Percentiles rank a stretch among this genome's conserved stretches.
phyloP scores from a whole-genome alignment of 345 rosid genomes.

The Sonneratia alba region DNA sequence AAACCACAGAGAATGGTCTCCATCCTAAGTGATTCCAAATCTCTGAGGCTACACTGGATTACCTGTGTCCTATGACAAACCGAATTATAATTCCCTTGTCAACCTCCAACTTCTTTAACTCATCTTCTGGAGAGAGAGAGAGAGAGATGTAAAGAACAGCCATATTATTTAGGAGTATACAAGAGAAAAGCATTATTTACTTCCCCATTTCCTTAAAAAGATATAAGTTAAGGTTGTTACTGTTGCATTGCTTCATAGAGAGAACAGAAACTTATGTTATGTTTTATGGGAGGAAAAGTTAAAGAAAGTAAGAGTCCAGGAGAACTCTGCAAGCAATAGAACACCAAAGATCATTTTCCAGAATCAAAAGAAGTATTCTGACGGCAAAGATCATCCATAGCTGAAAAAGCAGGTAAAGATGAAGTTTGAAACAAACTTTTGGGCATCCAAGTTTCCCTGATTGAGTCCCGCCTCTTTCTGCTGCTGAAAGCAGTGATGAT shows the following conservation, averaged over 20 bases:
- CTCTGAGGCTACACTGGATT: not conserved
- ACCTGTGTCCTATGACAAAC: conserved; percentile 65
- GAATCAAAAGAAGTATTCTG: not conserved
- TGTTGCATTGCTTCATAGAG: not conserved
- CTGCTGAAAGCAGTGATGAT: conserved; percentile 76
- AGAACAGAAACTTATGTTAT: not conserved
- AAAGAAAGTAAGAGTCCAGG: not conserved
- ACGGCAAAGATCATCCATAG: not conserved
- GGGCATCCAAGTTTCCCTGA: conserved; percentile 71
- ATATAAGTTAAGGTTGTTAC: not conserved
- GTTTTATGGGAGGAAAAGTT: not conserved
- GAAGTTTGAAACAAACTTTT: conserved; percentile 26
- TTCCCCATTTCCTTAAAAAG: not conserved
- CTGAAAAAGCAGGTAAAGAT: not conserved
- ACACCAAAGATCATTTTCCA: not conserved
- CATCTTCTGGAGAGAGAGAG: conserved; percentile 32
- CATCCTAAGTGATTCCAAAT: not conserved
- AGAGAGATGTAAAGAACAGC: not conserved
- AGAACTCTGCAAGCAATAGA: not conserved
- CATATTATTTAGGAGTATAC: not conserved
- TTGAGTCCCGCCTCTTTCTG: conserved; percentile 71
- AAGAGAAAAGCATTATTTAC: not conserved
- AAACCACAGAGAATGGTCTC: not conserved
- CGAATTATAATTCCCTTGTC: conserved; percentile 64
- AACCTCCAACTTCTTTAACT: conserved; percentile 50